These are phyloP conservation scores for Russula abietina DNA, from an alignment of 768 basidiomycete genomes.

Conservation along the genomic window DNA sequence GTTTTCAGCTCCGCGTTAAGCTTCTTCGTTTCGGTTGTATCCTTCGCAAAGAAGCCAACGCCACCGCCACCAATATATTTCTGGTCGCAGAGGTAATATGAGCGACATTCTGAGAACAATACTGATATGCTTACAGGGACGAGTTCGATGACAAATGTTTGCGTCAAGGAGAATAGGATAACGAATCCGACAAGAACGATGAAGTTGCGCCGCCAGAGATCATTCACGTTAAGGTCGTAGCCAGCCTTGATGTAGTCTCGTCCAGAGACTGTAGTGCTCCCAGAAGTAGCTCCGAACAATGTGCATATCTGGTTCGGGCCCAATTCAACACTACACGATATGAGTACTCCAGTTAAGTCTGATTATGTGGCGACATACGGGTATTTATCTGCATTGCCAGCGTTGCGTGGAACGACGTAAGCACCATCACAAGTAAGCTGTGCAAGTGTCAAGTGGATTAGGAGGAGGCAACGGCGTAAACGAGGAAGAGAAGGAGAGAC, in stretches of 20 bases:
- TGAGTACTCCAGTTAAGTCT: background rate
- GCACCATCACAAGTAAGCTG: constrained; percentile 60
- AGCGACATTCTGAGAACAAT: constrained; percentile 25
- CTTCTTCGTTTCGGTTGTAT: constrained; percentile 47
- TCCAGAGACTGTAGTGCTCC: constrained; percentile 56
- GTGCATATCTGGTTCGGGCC: constrained; percentile 75
- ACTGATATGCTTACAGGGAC: constrained; percentile 43
- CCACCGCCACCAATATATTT: constrained; percentile 59
- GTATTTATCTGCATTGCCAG: constrained; percentile 48
- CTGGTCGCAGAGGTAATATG: constrained; percentile 18
- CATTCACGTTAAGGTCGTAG: constrained; percentile 44
- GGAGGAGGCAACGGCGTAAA: constrained; percentile 31
- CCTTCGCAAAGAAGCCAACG: constrained; percentile 55
- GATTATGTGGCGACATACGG: constrained; percentile 39
- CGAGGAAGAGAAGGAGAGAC: constrained; percentile 29
- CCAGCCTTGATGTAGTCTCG: constrained; percentile 77
- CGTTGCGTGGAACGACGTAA: constrained; percentile 61
- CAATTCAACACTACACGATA: constrained; percentile 51
- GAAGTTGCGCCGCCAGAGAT: constrained; percentile 66
- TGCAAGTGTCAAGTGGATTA: background rate
- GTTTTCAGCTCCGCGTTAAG: constrained; percentile 49
- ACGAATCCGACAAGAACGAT: constrained; percentile 69
- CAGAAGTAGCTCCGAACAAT: constrained; percentile 55
- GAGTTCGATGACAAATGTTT: constrained; percentile 59
- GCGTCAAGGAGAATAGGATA: constrained; percentile 60